A percentile compares a stretch with the other conserved stretches of the same genome.
Conservation (phyloP, 2,329 filamentous ascomycete genomes). For the Aspergillus fijiensis region DNA sequence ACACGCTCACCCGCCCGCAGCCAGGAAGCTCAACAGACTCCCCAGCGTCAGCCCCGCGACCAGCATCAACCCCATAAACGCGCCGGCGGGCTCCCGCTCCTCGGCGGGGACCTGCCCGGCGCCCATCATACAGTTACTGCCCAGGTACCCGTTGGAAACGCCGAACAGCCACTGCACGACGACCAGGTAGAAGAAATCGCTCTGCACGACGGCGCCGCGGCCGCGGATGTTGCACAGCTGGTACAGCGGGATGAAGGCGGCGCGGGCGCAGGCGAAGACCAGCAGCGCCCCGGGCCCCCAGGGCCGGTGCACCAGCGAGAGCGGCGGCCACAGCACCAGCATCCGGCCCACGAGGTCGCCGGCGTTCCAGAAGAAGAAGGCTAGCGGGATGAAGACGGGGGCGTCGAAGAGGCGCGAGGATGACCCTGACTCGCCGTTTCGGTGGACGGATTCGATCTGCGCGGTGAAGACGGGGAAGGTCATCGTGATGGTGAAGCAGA, state of each 20-base stretch:
- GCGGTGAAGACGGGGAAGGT: constrained; percentile 90
- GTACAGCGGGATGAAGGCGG: constrained; percentile 79
- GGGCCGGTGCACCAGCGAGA: constrained; percentile 63
- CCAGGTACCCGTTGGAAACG: constrained; percentile 80
- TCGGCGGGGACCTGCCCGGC: constrained; percentile 75
- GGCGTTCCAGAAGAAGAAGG: constrained; percentile 89
- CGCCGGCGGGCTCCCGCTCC: constrained; percentile 84
- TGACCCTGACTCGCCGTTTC: constrained; percentile 10
- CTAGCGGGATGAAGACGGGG: constrained; percentile 81
- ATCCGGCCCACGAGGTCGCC: constrained; percentile 81
- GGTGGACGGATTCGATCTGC: constrained; percentile 57
- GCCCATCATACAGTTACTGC: constrained; percentile 88
- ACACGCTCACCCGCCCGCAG: constrained; percentile 44
- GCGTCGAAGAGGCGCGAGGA: constrained; percentile 62
- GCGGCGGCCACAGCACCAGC: constrained; percentile 57
- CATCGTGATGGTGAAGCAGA: constrained; percentile 86
- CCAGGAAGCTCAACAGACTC: constrained; percentile 85
- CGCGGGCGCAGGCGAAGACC: constrained; percentile 61
- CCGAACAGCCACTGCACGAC: constrained; percentile 83
- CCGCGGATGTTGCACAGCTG: constrained; percentile 84
- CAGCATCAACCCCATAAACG: constrained; percentile 91
- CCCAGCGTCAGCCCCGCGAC: constrained; percentile 78
- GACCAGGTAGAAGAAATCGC: constrained; percentile 84
- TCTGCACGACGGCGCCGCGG: constrained; percentile 68
- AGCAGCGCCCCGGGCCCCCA: constrained; percentile 66